phyloP scores from a whole-genome alignment of 2,329 filamentous ascomycete species.

The Beauveria sp. region DNA sequence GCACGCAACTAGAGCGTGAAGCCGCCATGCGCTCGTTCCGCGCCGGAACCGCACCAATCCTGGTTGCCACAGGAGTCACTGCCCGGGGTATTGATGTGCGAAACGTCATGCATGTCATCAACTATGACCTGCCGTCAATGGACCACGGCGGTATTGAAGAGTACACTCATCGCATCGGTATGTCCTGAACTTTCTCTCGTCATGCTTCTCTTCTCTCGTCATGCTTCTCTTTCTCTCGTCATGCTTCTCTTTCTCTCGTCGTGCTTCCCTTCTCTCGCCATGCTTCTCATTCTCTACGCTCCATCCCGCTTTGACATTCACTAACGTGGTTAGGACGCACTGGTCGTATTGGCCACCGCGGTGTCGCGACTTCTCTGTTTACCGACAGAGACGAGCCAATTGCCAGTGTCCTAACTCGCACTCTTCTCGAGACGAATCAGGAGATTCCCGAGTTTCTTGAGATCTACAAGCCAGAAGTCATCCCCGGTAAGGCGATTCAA shows the following conservation, averaged over 20 bases:
- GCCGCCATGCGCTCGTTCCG: slow-evolving; percentile 85
- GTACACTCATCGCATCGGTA: slow-evolving; percentile 91
- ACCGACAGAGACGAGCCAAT: slow-evolving; percentile 69
- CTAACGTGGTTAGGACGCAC: slow-evolving; percentile 60
- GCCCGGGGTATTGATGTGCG: slow-evolving; percentile 84
- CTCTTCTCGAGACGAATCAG: slow-evolving; percentile 73
- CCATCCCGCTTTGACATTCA: slow-evolving; percentile 1
- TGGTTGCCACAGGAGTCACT: slow-evolving; percentile 80
- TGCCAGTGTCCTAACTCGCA: slow-evolving; percentile 67
- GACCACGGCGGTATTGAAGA: slow-evolving; percentile 84
- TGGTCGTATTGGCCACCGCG: slow-evolving; percentile 82
- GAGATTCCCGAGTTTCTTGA: slow-evolving; percentile 75
- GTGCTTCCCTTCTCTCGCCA: neutral
- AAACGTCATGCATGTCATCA: slow-evolving; percentile 86
- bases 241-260: neutral
- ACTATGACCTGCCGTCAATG: slow-evolving; percentile 74
- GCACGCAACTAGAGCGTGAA: slow-evolving; percentile 86
- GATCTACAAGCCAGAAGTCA: slow-evolving; percentile 51
- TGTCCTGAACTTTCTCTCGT: slow-evolving; percentile 19
- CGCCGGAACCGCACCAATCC: slow-evolving; percentile 63
- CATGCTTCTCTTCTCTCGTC: neutral
- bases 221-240: neutral
- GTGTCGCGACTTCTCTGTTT: slow-evolving; percentile 84
- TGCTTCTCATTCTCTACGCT: neutral
- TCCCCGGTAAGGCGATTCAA: slow-evolving; percentile 37